Percentiles rank a stretch among this genome's conserved stretches.
These are phyloP conservation scores for Starmerella powellii DNA, from an alignment of 805 yeast species.

Conservation along the genomic window DNA sequence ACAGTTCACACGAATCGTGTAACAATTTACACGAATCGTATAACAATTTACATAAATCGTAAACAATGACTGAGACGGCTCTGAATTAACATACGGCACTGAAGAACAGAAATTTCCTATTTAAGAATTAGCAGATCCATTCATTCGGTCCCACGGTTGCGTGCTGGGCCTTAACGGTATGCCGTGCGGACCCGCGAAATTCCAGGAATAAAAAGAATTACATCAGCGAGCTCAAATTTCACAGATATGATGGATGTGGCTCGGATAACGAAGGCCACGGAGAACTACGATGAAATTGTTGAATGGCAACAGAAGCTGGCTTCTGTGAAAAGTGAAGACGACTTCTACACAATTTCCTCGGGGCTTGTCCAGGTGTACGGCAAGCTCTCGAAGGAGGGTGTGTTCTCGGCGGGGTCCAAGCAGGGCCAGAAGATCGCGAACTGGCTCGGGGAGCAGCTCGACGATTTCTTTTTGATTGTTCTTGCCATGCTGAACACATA, in stretches of 20 bases:
- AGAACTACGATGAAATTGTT: conserved; percentile 45
- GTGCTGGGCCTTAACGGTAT: too few relatives aligned
- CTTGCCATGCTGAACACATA: neutral
- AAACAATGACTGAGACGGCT: too few relatives aligned
- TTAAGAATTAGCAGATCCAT: too few relatives aligned
- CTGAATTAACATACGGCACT: too few relatives aligned
- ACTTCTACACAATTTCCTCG: conserved; percentile 23
- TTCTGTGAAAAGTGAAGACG: conserved; percentile 21
- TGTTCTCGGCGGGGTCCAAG: conserved; percentile 33
- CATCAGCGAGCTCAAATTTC: conserved; percentile 1
- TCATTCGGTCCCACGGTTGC: too few relatives aligned
- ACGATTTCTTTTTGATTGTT: conserved; percentile 8
- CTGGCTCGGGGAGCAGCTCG: conserved; percentile 26
- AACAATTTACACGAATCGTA: too few relatives aligned
- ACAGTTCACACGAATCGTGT: too few relatives aligned
- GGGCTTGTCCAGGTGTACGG: conserved; percentile 40
- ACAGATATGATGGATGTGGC: conserved; percentile 11
- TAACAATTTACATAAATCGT: too few relatives aligned
- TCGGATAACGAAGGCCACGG: conserved; percentile 6
- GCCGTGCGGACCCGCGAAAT: too few relatives aligned
- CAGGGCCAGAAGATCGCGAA: conserved; percentile 43
- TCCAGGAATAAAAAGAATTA: neutral
- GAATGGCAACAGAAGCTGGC: conserved; percentile 35
- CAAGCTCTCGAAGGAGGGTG: conserved; percentile 34
- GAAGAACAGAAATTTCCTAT: too few relatives aligned